Percentiles rank a stretch among this genome's conserved stretches.
Conservation (phyloP, 495 filamentous ascomycete genomes). For the Podospora pseudoanserina region DNA sequence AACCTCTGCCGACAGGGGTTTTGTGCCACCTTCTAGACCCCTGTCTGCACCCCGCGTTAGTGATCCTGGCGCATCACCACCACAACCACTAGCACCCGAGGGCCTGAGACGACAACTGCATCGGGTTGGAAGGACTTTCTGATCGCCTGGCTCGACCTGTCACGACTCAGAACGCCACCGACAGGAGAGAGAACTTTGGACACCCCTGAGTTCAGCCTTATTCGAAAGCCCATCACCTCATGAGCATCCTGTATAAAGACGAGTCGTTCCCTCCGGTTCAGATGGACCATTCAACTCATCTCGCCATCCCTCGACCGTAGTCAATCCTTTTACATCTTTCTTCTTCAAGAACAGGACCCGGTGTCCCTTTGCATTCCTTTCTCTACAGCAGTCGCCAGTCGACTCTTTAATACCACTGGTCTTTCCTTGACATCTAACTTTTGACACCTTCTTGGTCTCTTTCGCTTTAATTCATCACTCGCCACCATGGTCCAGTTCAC, state of each 20-base stretch:
- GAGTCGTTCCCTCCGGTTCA: background rate
- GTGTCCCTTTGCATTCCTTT: constrained; percentile 12
- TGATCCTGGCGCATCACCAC: background rate
- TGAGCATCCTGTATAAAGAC: constrained; percentile 11
- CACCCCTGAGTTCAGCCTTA: background rate
- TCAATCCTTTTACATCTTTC: constrained; percentile 11
- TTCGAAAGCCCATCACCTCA: background rate
- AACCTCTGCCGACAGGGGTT: constrained; percentile 17
- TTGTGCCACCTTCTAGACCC: background rate
- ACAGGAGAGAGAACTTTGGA: constrained; percentile 1
- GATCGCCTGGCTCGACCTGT: background rate
- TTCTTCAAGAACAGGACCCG: constrained; percentile 10
- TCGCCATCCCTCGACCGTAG: constrained; percentile 10
- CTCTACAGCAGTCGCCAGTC: background rate
- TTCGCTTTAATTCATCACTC: background rate
- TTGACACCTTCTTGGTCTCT: background rate
- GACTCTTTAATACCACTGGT: background rate
- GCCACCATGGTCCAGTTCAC: constrained; percentile 28
- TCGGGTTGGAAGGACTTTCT: constrained; percentile 2
- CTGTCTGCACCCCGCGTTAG: constrained; percentile 14
- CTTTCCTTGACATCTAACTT: background rate
- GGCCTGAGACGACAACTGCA: constrained; percentile 21
- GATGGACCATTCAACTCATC: background rate
- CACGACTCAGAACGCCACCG: constrained; percentile 3
- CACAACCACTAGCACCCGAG: constrained; percentile 12